Base-by-base conservation (phyloP, 805 yeast genomes). In the Zygosaccharomyces siamensis region DNA sequence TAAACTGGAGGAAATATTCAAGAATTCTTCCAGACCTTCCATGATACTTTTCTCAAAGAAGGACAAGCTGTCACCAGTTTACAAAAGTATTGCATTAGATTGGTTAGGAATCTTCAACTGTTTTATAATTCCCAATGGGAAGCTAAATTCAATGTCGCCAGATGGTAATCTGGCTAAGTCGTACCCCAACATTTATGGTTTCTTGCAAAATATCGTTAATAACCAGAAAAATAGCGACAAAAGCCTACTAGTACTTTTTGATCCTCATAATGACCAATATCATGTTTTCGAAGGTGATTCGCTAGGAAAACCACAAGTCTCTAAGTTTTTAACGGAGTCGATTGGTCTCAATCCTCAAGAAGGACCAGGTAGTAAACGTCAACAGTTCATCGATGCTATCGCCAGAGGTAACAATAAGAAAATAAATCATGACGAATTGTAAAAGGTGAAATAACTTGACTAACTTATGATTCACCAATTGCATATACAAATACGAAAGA, bases 51-150 rank as follows among this genome's bases (percentile, higher is more conserved):
- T 86, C 23, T 73, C 88, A 0, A 70, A 73, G 39, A 75, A 75
- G 44, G 71, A 68, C 18, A 68, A 65, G 37, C 64, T 80, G 4
- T 72, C 84, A 7, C 78, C 89, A 1, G 62, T 81, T 48, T 75
- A 74, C 58, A 86, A 83, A 59, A 68, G 85, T 0, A 67, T 88
- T 51, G 89, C 92, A 2, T 72, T 86, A 47, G 95, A 87, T 61
- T 83, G 80, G 64, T 62, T 83, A 37, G 80, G 75, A 0, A 52
- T 62, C 2, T 61, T 77, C 2, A 77, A 79, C 37, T 74, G 60
- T 78, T 56, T 83, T 74, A 1, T 74, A 70, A 61, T 63, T 69
- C 32, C 70, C 7, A 62, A 59, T 35, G 33, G 48, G 3, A 58
- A 71, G 4, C 50, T 69, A 4, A 61, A 62, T 7, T 27, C 49